These are phyloP conservation scores for Alternaria gaisen DNA, from an alignment of 2,329 filamentous ascomycete species.

Conservation along the genomic window DNA sequence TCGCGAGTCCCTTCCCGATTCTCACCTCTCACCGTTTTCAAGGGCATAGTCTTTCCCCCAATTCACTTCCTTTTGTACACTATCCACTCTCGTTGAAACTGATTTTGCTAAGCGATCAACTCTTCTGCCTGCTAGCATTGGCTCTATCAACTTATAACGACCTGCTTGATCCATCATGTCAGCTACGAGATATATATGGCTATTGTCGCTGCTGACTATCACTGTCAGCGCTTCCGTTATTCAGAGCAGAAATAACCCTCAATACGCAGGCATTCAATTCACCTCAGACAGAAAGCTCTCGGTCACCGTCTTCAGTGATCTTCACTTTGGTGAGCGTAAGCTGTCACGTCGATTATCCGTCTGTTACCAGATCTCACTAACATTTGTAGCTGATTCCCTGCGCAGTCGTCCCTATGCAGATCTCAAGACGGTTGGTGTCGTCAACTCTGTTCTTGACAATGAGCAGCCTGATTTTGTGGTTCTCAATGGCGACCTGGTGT, in stretches of 20 bases:
- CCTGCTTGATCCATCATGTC: background rate
- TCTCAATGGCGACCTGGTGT: conserved; percentile 76
- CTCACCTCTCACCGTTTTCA: background rate
- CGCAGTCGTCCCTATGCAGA: conserved; percentile 58
- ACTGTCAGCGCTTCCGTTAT: conserved; percentile 13
- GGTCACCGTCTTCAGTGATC: conserved; percentile 70
- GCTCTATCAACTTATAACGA: background rate
- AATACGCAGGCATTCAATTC: conserved; percentile 40
- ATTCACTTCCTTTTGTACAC: background rate
- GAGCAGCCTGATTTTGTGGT: conserved; percentile 70
- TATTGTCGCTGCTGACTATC: conserved; percentile 22
- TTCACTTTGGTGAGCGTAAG: conserved; percentile 75
- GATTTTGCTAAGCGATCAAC: background rate
- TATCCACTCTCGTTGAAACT: background rate
- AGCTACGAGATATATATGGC: conserved; percentile 30
- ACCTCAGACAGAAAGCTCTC: conserved; percentile 54
- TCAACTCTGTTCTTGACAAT: conserved; percentile 65
- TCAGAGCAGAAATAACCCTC: conserved; percentile 5
- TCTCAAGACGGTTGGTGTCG: conserved; percentile 64
- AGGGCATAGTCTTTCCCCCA: background rate
- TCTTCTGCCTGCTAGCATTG: background rate
- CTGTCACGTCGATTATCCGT: conserved; percentile 35
- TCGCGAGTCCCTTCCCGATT: background rate
- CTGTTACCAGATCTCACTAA: conserved; percentile 6
- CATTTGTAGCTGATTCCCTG: conserved; percentile 16